phyloP scores from a whole-genome alignment of 371 early-diverging fungal genomes.

The Rhizomucor pusillus region DNA sequence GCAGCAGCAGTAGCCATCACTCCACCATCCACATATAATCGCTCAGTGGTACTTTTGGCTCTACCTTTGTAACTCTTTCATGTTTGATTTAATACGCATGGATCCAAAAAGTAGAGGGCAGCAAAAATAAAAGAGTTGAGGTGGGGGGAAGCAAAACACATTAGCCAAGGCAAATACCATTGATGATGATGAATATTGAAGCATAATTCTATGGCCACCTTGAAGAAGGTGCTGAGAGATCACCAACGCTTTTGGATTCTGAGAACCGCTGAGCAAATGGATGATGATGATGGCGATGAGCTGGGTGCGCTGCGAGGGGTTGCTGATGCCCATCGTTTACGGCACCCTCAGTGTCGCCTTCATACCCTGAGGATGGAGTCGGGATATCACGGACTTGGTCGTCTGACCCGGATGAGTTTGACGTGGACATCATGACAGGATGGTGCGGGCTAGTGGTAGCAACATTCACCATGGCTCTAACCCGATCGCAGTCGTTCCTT shows the following conservation, averaged over 20 bases:
- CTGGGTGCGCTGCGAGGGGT: not conserved
- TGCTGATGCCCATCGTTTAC: conserved; percentile 2
- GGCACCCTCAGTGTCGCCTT: conserved; percentile 15
- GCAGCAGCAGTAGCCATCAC: too few relatives aligned
- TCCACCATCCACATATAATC: too few relatives aligned
- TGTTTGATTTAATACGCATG: too few relatives aligned
- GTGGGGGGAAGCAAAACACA: too few relatives aligned
- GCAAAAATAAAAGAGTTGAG: too few relatives aligned
- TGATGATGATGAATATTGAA: too few relatives aligned
- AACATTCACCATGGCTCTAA: conserved; percentile 2
- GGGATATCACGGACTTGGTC: conserved; percentile 10
- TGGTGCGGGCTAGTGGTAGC: conserved; percentile 3
- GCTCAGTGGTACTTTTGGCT: too few relatives aligned
- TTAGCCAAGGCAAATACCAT: too few relatives aligned
- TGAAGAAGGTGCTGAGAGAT: too few relatives aligned
- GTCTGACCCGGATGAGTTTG: conserved; percentile 4
- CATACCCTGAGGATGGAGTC: conserved; percentile 18
- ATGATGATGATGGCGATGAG: not conserved
- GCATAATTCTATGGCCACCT: too few relatives aligned
- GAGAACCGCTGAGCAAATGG: not conserved
- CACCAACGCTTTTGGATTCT: not conserved
- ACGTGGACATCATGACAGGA: conserved; percentile 1
- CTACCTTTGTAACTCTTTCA: too few relatives aligned
- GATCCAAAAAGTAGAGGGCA: too few relatives aligned
- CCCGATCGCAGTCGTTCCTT: conserved; percentile 9